A percentile compares a stretch with the other conserved stretches of the same genome.
phyloP scores from a whole-genome alignment of 495 filamentous ascomycete genomes.

The Xylaria flabelliformis region DNA sequence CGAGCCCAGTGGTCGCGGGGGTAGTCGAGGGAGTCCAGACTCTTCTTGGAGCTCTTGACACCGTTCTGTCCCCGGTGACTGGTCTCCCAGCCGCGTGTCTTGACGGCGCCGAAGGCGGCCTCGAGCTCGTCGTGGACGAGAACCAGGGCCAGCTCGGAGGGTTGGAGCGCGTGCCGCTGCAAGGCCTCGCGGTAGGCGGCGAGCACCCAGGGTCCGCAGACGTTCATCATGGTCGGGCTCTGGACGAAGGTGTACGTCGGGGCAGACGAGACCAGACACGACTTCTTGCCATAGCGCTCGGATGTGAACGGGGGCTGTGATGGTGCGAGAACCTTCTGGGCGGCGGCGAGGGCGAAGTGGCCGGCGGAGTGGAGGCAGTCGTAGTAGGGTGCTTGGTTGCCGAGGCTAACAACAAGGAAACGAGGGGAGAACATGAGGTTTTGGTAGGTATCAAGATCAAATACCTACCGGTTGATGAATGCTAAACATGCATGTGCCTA shows the following conservation, averaged over 20 bases:
- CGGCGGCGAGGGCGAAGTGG: slow-evolving; percentile 68
- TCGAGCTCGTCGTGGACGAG: slow-evolving; percentile 88
- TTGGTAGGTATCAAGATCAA: no score
- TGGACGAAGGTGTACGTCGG: slow-evolving; percentile 68
- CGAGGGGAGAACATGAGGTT: slow-evolving; percentile 41
- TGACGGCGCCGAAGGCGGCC: slow-evolving; percentile 67
- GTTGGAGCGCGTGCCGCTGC: slow-evolving; percentile 33
- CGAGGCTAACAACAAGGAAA: slow-evolving; percentile 57
- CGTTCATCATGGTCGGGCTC: slow-evolving; percentile 78
- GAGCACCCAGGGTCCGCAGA: slow-evolving; percentile 64
- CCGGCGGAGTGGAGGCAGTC: slow-evolving; percentile 83
- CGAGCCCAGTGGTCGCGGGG: slow-evolving; percentile 44
- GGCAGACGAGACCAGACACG: slow-evolving; percentile 49
- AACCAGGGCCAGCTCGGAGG: slow-evolving; percentile 60
- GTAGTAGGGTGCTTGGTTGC: slow-evolving; percentile 61
- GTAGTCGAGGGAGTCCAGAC: slow-evolving; percentile 44
- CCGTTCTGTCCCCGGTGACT: slow-evolving; percentile 82
- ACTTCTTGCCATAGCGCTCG: slow-evolving; percentile 48
- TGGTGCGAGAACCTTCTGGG: slow-evolving; percentile 53
- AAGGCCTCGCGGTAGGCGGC: slow-evolving; percentile 51
- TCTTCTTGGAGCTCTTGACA: slow-evolving; percentile 67
- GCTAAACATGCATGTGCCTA: no score
- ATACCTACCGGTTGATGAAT: background rate
- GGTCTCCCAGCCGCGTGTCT: slow-evolving; percentile 58
- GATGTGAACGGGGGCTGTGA: slow-evolving; percentile 53